Base-by-base conservation (phyloP, 2,329 filamentous ascomycete genomes). In the Colletotrichum scovillei region DNA sequence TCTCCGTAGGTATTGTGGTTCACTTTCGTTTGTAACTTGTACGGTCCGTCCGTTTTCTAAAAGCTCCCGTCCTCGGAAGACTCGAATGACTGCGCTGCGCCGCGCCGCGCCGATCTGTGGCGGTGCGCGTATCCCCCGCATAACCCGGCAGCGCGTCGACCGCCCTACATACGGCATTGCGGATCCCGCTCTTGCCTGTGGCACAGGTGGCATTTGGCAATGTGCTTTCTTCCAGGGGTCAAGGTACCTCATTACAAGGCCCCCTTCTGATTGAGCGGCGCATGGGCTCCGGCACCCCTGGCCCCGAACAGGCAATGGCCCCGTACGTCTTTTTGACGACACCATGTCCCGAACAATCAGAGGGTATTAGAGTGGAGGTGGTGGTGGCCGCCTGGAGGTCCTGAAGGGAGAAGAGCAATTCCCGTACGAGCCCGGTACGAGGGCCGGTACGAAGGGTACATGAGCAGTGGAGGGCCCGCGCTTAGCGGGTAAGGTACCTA, bases 311-410 rank as follows among this genome's bases (percentile, higher is more conserved):
- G 59, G 42, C 55, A 53, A n/a, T 19, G 9, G 65, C 60, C 70
- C 71, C 60, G 52, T 71, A 66, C 49, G 65, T 73, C 69, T 49
- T 60, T 72, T 75, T 76, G 67, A 76, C 75, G 74, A 76, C 75
- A 76, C 75, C 75, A 76, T 76, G 74, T 76, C 75, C 75, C 74
- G 46, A 70, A 72, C 22, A 32, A 55, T 19, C 19, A 26, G 46
- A 32, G 9, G 9, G 32, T 35, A 35, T 24, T 16, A 53, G 56
- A 19, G 42, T 46, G 28, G 60, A 38, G 30, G 42, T 49, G 42
- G 42, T 49, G 42, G 42, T 49, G 53, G 53, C n/a, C 53, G 22
- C 26, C 22, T 19, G 62, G 26, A 65, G 38, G 67, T 65, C 60
- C 60, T 64, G 67, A 53, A 65, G 67, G 60, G 67, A 52, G 49